Evolutionary conservation across 169 alveolate species (phyloP).

Genomic region (Plasmodium adleri): DNA sequence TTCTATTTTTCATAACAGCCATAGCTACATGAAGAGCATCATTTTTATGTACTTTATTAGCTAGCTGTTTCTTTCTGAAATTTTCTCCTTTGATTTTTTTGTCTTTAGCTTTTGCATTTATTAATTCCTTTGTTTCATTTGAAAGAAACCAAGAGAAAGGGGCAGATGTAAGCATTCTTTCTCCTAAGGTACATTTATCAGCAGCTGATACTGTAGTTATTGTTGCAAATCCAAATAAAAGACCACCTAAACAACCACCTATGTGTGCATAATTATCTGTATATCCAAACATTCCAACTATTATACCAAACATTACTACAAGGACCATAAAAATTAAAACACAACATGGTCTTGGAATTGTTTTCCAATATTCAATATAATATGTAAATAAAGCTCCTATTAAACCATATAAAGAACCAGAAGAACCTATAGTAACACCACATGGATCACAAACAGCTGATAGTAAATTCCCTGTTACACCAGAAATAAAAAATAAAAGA

Average conservation of each 20-base stretch:
- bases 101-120: slow-evolving; percentile 68
- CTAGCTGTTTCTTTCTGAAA: slow-evolving; percentile 63
- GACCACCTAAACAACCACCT: slow-evolving; percentile 89
- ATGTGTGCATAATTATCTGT: slow-evolving; percentile 91
- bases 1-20: slow-evolving; percentile 73
- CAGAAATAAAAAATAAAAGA: slow-evolving; percentile 84
- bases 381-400: slow-evolving; percentile 91
- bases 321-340: slow-evolving; percentile 81
- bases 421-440: slow-evolving; percentile 90
- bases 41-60: slow-evolving; percentile 62
- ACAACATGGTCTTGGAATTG: slow-evolving; percentile 89
- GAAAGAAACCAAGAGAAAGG: slow-evolving; percentile 80
- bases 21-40: slow-evolving; percentile 72
- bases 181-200: slow-evolving; percentile 81
- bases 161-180: slow-evolving; percentile 77
- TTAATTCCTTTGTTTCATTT: slow-evolving; percentile 64
- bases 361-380: slow-evolving; percentile 88
- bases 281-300: slow-evolving; percentile 85
- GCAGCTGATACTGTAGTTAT: slow-evolving; percentile 86
- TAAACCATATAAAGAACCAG: slow-evolving; percentile 92
- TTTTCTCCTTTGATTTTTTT: slow-evolving; percentile 77
- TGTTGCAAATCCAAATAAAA: slow-evolving; percentile 87
- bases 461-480: slow-evolving; percentile 87
- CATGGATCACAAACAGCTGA: slow-evolving; percentile 92
- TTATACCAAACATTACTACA: slow-evolving; percentile 83